Percentiles rank a stretch among this genome's conserved stretches.
Conservation (phyloP, 225 moss, liverwort and hornwort species). For the Pseudoscleropodium purum region DNA sequence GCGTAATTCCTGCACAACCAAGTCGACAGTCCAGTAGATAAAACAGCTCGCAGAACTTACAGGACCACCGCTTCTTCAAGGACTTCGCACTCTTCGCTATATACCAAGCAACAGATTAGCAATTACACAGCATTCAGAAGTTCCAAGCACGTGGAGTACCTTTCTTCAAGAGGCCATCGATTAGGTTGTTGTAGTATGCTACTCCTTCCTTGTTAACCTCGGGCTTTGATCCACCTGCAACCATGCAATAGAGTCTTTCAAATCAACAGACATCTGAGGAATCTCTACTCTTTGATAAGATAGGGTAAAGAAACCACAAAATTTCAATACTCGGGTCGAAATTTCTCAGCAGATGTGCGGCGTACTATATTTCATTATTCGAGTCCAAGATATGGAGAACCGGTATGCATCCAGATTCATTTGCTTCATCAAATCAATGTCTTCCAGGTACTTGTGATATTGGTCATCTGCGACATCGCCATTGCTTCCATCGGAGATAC, state of each 20-base stretch:
- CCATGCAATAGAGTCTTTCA: background rate
- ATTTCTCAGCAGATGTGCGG: background rate
- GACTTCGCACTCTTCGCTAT: background rate
- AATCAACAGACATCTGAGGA: background rate
- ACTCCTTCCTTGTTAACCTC: slow-evolving; percentile 70
- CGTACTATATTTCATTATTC: slow-evolving; percentile 60
- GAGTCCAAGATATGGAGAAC: slow-evolving; percentile 84
- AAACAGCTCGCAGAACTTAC: background rate
- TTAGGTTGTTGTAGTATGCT: slow-evolving; percentile 68
- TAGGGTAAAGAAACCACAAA: background rate
- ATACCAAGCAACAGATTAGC: background rate
- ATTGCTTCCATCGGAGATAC: slow-evolving; percentile 22
- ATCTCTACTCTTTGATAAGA: background rate
- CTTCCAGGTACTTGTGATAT: slow-evolving; percentile 77
- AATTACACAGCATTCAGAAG: background rate
- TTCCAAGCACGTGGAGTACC: slow-evolving; percentile 23
- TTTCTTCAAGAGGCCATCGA: slow-evolving; percentile 62
- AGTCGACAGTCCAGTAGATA: background rate
- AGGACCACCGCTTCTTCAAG: background rate
- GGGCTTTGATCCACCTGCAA: slow-evolving; percentile 49
- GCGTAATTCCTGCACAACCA: slow-evolving; percentile 51
- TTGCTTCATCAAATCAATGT: slow-evolving; percentile 49
- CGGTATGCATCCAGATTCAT: slow-evolving; percentile 80
- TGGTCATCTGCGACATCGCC: slow-evolving; percentile 79
- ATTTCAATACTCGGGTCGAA: background rate